These are phyloP conservation scores for Porcisia hertigi DNA, from an alignment of 208 protist genomes.

Conservation along the genomic window DNA sequence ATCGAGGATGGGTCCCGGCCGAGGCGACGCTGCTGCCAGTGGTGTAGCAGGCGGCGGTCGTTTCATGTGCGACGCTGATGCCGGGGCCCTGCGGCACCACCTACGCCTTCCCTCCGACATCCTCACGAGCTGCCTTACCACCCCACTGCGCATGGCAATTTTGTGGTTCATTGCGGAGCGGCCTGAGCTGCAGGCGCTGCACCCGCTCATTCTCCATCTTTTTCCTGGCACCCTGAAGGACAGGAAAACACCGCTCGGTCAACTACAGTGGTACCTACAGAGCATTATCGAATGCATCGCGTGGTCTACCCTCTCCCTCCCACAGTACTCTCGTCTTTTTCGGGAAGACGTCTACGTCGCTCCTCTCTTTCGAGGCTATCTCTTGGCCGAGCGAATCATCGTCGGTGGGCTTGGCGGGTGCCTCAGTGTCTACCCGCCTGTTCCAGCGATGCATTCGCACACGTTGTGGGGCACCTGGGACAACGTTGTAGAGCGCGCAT, in stretches of 20 bases:
- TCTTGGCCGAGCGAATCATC: constrained; percentile 97
- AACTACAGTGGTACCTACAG: constrained; percentile 99
- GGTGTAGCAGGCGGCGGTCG: background rate
- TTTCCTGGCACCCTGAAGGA: constrained; percentile 77
- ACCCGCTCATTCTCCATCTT: constrained; percentile 78
- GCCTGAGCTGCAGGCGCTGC: constrained; percentile 50
- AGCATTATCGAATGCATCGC: constrained; percentile 99
- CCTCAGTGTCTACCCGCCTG: constrained; percentile 91
- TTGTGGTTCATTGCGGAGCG: constrained; percentile 90
- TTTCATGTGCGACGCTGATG: constrained; percentile 2
- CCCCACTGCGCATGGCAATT: constrained; percentile 96
- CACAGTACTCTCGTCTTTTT: constrained; percentile 83
- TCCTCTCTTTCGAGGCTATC: constrained; percentile 97
- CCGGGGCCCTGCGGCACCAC: constrained; percentile 43
- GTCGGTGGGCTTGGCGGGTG: constrained; percentile 87
- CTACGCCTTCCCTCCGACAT: constrained; percentile 93
- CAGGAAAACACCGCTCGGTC: constrained; percentile 95
- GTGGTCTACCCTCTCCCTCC: constrained; percentile 93
- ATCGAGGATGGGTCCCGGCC: background rate
- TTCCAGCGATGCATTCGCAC: constrained; percentile 92
- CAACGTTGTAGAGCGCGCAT: constrained; percentile 73
- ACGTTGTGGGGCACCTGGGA: constrained; percentile 92
- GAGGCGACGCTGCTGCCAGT: background rate
- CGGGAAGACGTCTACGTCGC: constrained; percentile 97
- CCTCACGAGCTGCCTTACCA: constrained; percentile 99